A percentile compares a stretch with the other conserved stretches of the same genome.
phyloP scores from a whole-genome alignment of 2,329 filamentous ascomycete species.

The Aspergillus neotritici region DNA sequence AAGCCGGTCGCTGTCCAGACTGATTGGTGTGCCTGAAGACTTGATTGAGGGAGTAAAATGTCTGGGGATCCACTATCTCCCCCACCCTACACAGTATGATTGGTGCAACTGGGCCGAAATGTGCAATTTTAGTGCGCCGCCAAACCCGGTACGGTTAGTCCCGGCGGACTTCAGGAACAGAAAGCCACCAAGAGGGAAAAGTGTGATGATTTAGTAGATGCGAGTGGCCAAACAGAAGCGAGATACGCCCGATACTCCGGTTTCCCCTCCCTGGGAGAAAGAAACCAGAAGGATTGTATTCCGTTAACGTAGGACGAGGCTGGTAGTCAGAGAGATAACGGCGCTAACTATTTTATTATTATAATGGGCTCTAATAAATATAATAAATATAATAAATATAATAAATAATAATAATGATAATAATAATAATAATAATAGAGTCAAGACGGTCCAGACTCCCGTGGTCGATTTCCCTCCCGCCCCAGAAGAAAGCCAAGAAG shows the following conservation, averaged over 20 bases:
- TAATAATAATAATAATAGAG: too few relatives aligned
- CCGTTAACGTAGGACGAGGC: too few relatives aligned
- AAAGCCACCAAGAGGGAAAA: constrained; percentile 18
- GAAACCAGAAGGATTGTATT: too few relatives aligned
- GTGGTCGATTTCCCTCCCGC: too few relatives aligned
- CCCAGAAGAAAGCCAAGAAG: too few relatives aligned
- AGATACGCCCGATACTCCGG: neutral
- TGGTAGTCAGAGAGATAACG: too few relatives aligned
- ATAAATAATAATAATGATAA: too few relatives aligned
- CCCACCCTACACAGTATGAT: constrained; percentile 12
- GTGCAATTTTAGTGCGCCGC: constrained; percentile 22
- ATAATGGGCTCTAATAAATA: too few relatives aligned
- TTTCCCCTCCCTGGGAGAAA: too few relatives aligned
- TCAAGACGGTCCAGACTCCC: too few relatives aligned
- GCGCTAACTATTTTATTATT: too few relatives aligned
- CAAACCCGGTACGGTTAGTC: constrained; percentile 12
- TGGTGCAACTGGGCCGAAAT: constrained; percentile 17
- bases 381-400: too few relatives aligned
- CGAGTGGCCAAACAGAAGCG: constrained; percentile 1
- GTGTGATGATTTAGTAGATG: constrained; percentile 4
- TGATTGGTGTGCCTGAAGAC: constrained; percentile 36
- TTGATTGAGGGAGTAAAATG: constrained; percentile 13
- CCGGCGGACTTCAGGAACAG: constrained; percentile 21
- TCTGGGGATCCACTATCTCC: constrained; percentile 1
- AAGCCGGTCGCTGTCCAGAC: neutral